These are phyloP conservation scores for Phaeoacremonium minimum DNA, from an alignment of 2,329 filamentous ascomycete genomes.

Conservation along the genomic window DNA sequence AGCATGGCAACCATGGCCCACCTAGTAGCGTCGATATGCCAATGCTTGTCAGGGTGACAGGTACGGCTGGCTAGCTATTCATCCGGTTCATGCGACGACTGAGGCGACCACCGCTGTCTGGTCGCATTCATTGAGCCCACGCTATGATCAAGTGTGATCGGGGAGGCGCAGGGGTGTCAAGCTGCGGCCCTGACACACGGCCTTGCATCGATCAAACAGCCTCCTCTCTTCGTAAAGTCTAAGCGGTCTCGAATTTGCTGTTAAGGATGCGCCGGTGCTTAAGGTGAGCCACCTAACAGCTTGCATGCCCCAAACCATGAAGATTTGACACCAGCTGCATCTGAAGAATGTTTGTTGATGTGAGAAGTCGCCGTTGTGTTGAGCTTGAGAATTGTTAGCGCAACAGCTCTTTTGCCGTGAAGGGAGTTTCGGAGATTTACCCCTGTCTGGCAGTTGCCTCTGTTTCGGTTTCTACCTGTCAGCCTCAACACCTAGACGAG, in stretches of 20 bases:
- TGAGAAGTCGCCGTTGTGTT: too few species aligned
- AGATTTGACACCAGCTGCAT: background rate
- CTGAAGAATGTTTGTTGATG: background rate
- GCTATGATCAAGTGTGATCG: background rate
- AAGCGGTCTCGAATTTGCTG: background rate
- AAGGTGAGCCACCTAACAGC: background rate
- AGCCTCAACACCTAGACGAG: too few species aligned
- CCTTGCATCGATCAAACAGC: background rate
- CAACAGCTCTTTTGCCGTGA: too few species aligned
- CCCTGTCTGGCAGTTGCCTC: too few species aligned
- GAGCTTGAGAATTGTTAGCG: too few species aligned
- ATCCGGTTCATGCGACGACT: background rate
- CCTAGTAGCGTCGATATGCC: background rate
- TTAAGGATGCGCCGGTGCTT: background rate
- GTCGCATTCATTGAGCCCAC: background rate
- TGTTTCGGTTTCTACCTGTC: too few species aligned
- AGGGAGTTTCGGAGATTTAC: too few species aligned
- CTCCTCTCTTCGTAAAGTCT: background rate
- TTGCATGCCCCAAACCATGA: background rate
- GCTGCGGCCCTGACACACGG: background rate
- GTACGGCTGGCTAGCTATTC: conserved; percentile 6
- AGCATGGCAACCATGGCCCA: background rate
- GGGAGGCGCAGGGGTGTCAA: background rate
- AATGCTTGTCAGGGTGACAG: background rate
- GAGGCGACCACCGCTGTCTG: too few species aligned